Evolutionary conservation across 2,329 filamentous ascomycete genomes (phyloP), one percentile per base, ranked within the genome.

Genomic region (Dothistroma pini): DNA sequence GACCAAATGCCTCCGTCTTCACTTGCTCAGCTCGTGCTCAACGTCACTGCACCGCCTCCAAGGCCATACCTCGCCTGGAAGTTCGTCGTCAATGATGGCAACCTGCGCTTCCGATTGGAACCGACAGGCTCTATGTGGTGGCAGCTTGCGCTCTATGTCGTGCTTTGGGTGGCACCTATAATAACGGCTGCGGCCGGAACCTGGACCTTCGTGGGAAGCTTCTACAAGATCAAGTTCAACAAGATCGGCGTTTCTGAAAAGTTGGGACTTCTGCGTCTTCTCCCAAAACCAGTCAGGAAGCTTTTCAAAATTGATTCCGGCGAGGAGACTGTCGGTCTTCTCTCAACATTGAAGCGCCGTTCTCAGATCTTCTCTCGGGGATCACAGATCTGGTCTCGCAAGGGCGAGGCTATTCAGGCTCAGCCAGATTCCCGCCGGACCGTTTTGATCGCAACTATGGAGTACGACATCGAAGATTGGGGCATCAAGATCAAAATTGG

Each of bases 391-490:
- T 59, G 53, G 25, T 56, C 58, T 6, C 55, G 58, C 32, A 60
- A 54, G 44, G 53, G 41, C 6, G 58, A 58, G 25, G 56, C 52
- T 4, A 53, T 63, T 22, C 48, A 56, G 49, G 31, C 51, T 19
- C 51, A 61, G 49, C n/a, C 51, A 4, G 58, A 58, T 5, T 12
- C 55, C 48, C 62, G 66, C 12, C 76, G 82, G 19, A 86, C 80
- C 35, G 82, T 87, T 1, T 78, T 88, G 31, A 86, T 88, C 56
- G 86, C 85, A 10, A 88, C 86, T 9, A 87, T 88, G 83, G 86
- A 89, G 72, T 89, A 89, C 72, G 84, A 88, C 62, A 88, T 89
- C 60, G 84, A 87, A 61, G 86, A 89, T 69, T 88, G 86, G 83
- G 78, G 73, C 1, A 86, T 88, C 73, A 88, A 86, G 73, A 86